Base-by-base conservation (phyloP, 148 eudicot genomes). In the Arbutus unedo region DNA sequence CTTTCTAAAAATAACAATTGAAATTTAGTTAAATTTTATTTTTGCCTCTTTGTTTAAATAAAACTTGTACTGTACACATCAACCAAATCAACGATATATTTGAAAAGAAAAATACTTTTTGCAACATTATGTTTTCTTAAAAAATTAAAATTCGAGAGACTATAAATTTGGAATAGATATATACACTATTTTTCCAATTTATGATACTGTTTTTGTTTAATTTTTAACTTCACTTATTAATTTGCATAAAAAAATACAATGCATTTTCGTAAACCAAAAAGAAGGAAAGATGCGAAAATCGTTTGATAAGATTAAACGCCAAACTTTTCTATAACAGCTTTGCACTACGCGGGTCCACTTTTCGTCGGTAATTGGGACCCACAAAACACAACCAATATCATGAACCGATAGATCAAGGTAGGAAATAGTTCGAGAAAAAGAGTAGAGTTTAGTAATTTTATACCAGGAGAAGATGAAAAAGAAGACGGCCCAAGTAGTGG, bases 401-500 rank as follows among this genome's bases (percentile, higher is more conserved):
- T 21, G 60, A 80, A 67, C 64, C 31, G 76, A 18, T 2, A 10
- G 76, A 81, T 6, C 47, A 0, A 47, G 43, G n/a, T 2, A 14
- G 19, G 18, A 71, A 68, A 15, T 54, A 51, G 43, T 19, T 0
- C 11, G 44, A 15, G 21, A 72, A 31, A 78, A 70, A 9, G 38
- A 55, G 83, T 81, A 48, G 56, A 80, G 38, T 13, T 18, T 4
- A 25, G 86, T 76, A 68, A 84, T 55, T 76, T 68, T 9, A 78
- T 83, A 95, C 98, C 98, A 95, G 6, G 98, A 95, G 79, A 95
- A 93, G 74, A 90, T 48, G 91, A 93, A 95, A 84, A 92, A 91
- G 84, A 91, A 92, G 86, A 91, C 73, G 55, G 93, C 91, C 78
- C 84, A 85, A 76, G 93, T 85, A 49, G 91, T 85, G 56, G 93